phyloP scores from a whole-genome alignment of 139 green algal genomes.

The Coccomyxa sp. region DNA sequence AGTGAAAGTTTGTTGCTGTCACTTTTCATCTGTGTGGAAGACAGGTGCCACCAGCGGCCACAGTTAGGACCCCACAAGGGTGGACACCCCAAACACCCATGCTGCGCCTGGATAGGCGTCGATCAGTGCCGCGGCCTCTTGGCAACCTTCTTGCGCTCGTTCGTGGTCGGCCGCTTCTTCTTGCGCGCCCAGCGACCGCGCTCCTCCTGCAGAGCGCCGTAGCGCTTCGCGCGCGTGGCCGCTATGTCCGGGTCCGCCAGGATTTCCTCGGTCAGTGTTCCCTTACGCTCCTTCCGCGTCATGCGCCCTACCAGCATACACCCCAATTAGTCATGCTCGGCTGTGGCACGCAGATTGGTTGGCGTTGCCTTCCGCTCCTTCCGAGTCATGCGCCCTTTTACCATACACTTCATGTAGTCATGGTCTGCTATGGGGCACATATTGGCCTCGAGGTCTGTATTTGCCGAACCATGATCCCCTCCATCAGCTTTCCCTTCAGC shows the following conservation, averaged over 20 bases:
- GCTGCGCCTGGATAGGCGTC: no score
- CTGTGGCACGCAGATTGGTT: not conserved
- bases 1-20: no score
- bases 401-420: not conserved
- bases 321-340: not conserved
- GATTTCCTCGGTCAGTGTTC: conserved; percentile 56
- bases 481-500: not conserved
- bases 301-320: conserved; percentile 34
- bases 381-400: no score
- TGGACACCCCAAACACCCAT: no score
- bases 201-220: conserved; percentile 51
- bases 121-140: not conserved
- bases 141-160: not conserved
- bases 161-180: not conserved
- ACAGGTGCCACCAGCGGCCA: no score
- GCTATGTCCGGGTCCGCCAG: conserved; percentile 56
- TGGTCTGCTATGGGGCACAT: not conserved
- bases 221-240: conserved; percentile 46
- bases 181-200: conserved; percentile 19
- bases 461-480: no score
- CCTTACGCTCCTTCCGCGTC: conserved; percentile 66
- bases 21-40: no score
- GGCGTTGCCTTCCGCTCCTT: conserved; percentile 9
- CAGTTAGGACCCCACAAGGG: no score
- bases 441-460: not conserved